Base-by-base conservation (phyloP, 1,284 basidiomycete species). In the Xerocomus amazonicus region DNA sequence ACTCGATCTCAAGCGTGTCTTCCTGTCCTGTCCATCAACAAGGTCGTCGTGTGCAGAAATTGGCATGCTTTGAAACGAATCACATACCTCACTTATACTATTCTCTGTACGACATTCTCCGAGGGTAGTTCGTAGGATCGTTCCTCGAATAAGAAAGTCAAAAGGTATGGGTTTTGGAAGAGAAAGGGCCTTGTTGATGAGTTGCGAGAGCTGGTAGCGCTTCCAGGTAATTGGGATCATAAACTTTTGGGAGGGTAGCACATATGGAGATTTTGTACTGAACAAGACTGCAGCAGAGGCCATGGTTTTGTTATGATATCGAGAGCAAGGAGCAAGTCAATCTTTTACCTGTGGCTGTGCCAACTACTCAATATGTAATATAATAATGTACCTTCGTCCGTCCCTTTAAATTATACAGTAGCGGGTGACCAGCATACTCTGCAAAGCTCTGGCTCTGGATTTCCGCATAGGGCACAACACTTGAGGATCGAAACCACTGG, bases 201-300 rank as follows among this genome's bases (percentile, higher is more conserved):
- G 84, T 56, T 97, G 94, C 0, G 95, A 98, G n/a, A 99, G 87
- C 65, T 98, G 96, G 66, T 90, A 97, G 14, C 95, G 85, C 50
- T 81, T 83, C 95, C 95, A 99, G 67, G 83, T 76, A 2, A 84
- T 75, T 0, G 96, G 96, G 23, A 99, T 89, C 82, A 98, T 88
- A 68, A 95, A 98, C 62, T 93, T 95, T 65, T 93, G 90, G 1
- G 84, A 76, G 0, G 95, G 96, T 23, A 99, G 83, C 12, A 83
- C 79, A 70, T 95, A 92, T 1, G 76, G 70, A 0, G 88, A 87
- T 52, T 87, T 79, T 0, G 94, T 97, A 37, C 80, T 85, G 57
- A 97, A 87, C 14, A 90, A 73, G 54, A 93, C 88, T 4, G 92
- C 33, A 56, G 61, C 59, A n/a, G 58, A 40, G 28, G 57, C 38